Percentiles rank a stretch among this genome's conserved stretches.
Evolutionary conservation across 495 filamentous ascomycete genomes (phyloP).

Genomic region (Emericellopsis terricola): DNA sequence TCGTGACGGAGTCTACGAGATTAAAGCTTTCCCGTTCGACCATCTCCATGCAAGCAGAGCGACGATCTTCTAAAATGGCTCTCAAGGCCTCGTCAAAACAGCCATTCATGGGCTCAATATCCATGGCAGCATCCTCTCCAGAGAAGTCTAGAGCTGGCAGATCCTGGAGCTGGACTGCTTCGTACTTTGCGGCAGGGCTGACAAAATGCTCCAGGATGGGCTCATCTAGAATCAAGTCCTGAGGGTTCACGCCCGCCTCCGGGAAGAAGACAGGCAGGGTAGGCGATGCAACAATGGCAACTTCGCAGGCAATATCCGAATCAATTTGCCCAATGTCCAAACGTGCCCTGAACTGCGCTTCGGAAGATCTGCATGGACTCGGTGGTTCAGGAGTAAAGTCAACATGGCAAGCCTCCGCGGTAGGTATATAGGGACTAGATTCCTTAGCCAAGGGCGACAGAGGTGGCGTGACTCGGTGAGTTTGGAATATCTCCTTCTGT

Average conservation of each 20-base stretch:
- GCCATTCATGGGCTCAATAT: neutral
- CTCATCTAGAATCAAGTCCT: no score
- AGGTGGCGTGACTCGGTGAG: constrained; percentile 1
- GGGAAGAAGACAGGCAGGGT: no score
- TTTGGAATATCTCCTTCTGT: no score
- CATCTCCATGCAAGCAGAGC: neutral
- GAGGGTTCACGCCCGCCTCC: no score
- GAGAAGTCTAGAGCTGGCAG: no score
- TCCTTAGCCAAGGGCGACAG: constrained; percentile 1
- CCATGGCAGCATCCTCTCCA: neutral
- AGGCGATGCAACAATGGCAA: neutral
- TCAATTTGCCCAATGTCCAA: neutral
- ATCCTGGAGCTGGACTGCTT: no score
- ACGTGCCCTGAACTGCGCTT: neutral
- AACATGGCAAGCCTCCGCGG: neutral
- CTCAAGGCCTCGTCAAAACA: constrained; percentile 1
- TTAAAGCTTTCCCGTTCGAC: neutral
- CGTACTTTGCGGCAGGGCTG: no score
- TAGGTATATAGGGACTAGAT: neutral
- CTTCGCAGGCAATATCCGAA: neutral
- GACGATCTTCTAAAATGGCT: neutral
- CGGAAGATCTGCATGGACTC: neutral
- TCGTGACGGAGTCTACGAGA: neutral
- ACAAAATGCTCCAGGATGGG: no score
- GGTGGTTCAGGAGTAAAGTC: neutral